Base-by-base conservation (phyloP, 2,329 filamentous ascomycete genomes). In the Botrytis sinoallii region DNA sequence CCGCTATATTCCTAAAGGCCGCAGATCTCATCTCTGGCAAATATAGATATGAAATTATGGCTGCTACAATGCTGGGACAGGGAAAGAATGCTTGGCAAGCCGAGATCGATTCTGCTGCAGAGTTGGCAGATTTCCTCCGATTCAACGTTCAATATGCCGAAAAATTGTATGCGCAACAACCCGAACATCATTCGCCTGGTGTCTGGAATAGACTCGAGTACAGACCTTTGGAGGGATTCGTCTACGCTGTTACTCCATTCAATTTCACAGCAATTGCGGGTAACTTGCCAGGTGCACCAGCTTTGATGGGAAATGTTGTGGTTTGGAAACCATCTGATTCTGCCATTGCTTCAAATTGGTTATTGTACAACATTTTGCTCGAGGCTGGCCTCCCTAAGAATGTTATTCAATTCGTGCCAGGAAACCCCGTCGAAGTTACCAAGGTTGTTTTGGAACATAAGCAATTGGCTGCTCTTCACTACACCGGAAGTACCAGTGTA, bases 51-150 rank as follows among this genome's bases (percentile, higher is more conserved):
- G 94, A 98, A 73, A 89, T 98, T 79, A 97, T 98, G 93, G 95
- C 96, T 16, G 90, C 94, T 61, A 98, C 95, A 18, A 97, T 98
- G 90, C 86, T 97, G 57, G 95, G 95, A 75, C 95, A 98, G 84
- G 95, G 96, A 80, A 98, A 98, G 89, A 98, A 98, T 83, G 94
- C 93, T 67, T 98, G 94, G 94, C 95, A 98, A 84, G 95, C 96
- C 25, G 95, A 98, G 87, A 98, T 98, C 77, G 95, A 98, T 83
- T 88, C 94, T 59, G 95, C 95, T 29, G 96, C 95, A 14, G 96
- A 98, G 86, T 85, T 97, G 79, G 92, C 89, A 79, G 96, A 98
- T 82, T 98, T 98, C 84, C 86, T 98, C 81, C 90, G 94, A 81
- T 97, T 98, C 86, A 96, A 96, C 81, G 95, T 98, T 72, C 90